Evolutionary conservation across 306 rosid species (phyloP), one percentile per base, ranked within the genome.

Genomic region (Lathyrus aphaca): DNA sequence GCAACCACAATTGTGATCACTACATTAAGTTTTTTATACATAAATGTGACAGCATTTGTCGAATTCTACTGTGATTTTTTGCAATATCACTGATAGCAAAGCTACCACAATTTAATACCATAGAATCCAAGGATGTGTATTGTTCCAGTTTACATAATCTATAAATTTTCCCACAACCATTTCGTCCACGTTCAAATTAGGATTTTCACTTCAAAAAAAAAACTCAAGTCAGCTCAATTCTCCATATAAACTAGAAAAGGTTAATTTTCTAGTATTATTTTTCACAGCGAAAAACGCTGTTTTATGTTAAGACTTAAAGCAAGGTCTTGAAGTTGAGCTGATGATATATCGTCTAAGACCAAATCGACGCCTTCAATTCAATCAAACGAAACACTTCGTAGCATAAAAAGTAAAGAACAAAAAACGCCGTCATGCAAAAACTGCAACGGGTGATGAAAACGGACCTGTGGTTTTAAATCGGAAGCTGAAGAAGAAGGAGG

Each of bases 381-480:
- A 15, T n/a, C 8, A n/a, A 50, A 15, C 5, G 12, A n/a, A 55
- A 64, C 55, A 71, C 0, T 53, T 18, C n/a, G 1, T 19, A 21
- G 27, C 23, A 32, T 4, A 30, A 30, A 14, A 5, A 3, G 1
- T 10, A 13, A 53, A n/a, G 39, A 30, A 5, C 8, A 4, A 21
- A 1, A 51, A 40, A 32, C 61, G 4, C 2, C 1, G 51, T 10
- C 16, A 21, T 4, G 50, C 44, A 11, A 10, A 25, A 14, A 3
- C 27, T 55, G n/a, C 14, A 58, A 56, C 37, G 18, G 49, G 2
- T 37, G 32, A 10, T 35, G 42, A 40, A 77, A 39, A 53, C 49
- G 32, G 66, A 89, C 98, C 98, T 89, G 72, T 0, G 91, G 86
- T 21, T 79, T 57, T 17, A 38, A 78, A 65, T 70, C 80, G 4